Percentiles rank a stretch among this genome's conserved stretches.
Evolutionary conservation across 2,329 filamentous ascomycete species (phyloP).

Genomic region (Endoconidiophora polonica): DNA sequence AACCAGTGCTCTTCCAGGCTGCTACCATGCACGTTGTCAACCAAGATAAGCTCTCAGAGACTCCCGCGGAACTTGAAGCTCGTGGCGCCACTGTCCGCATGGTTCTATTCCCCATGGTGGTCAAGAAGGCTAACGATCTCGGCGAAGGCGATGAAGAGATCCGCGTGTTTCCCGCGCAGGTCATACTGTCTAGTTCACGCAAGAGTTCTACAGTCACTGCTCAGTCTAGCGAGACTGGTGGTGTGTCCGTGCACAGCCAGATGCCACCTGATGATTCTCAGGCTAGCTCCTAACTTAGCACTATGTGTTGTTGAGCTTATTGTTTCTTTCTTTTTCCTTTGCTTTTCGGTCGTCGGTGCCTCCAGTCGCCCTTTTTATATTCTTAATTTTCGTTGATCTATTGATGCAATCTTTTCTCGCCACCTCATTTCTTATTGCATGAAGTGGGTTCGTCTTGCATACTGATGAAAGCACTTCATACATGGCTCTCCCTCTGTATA

Average conservation of each 20-base stretch:
- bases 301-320: not conserved
- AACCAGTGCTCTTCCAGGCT: slow-evolving; percentile 82
- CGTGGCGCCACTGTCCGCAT: slow-evolving; percentile 67
- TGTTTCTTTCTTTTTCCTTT: not conserved
- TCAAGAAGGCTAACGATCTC: slow-evolving; percentile 83
- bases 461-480: not conserved
- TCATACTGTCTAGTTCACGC: slow-evolving; percentile 50
- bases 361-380: slow-evolving; percentile 8
- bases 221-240: slow-evolving; percentile 36
- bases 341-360: slow-evolving; percentile 3
- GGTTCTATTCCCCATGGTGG: slow-evolving; percentile 88
- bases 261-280: slow-evolving; percentile 20
- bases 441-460: too few species aligned
- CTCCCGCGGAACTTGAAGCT: slow-evolving; percentile 67
- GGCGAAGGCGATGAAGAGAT: slow-evolving; percentile 86
- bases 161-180: slow-evolving; percentile 87
- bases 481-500: not conserved
- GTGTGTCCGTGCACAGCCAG: slow-evolving; percentile 20
- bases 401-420: not conserved
- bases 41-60: slow-evolving; percentile 35
- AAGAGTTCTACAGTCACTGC: slow-evolving; percentile 24
- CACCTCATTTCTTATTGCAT: not conserved
- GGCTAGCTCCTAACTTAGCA: slow-evolving; percentile 18
- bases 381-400: not conserved
- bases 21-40: slow-evolving; percentile 73